These are phyloP conservation scores for Oidiodendron maius DNA, from an alignment of 495 filamentous ascomycete genomes.

Conservation along the genomic window DNA sequence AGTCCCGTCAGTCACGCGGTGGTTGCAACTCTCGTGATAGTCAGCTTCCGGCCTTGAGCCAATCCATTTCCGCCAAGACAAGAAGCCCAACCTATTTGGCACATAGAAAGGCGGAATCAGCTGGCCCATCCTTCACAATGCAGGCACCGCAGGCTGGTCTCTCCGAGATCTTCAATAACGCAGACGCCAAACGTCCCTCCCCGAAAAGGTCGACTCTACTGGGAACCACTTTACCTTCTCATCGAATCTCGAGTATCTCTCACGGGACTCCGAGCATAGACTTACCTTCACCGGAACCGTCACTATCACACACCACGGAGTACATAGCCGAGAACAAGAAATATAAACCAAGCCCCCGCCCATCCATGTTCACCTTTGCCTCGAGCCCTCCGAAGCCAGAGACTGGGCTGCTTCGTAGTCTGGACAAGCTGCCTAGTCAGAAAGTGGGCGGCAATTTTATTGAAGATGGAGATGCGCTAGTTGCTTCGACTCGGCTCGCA, in stretches of 20 bases:
- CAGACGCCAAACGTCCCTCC: constrained; percentile 9
- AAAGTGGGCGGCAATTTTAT: constrained; percentile 22
- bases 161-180: constrained; percentile 18
- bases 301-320: constrained; percentile 1
- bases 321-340: constrained; percentile 9
- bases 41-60: constrained; percentile 11
- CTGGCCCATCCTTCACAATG: neutral
- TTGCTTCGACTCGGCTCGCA: constrained; percentile 14
- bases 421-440: constrained; percentile 26
- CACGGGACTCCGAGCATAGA: constrained; percentile 1
- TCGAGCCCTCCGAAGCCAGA: constrained; percentile 22
- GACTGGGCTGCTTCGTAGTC: constrained; percentile 25
- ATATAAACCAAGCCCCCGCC: constrained; percentile 15
- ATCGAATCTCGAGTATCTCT: constrained; percentile 11
- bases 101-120: constrained; percentile 4
- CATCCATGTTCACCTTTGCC: constrained; percentile 22
- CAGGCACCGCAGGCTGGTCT: constrained; percentile 10
- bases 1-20: neutral
- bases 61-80: constrained; percentile 10
- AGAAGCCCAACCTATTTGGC: constrained; percentile 6
- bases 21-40: constrained; percentile 4
- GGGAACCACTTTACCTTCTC: constrained; percentile 12
- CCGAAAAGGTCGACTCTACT: constrained; percentile 3
- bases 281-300: constrained; percentile 15
- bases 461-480: constrained; percentile 25